Evolutionary conservation across 176 grass and related monocot genomes (phyloP).

Genomic region (Oryza rufipogon): DNA sequence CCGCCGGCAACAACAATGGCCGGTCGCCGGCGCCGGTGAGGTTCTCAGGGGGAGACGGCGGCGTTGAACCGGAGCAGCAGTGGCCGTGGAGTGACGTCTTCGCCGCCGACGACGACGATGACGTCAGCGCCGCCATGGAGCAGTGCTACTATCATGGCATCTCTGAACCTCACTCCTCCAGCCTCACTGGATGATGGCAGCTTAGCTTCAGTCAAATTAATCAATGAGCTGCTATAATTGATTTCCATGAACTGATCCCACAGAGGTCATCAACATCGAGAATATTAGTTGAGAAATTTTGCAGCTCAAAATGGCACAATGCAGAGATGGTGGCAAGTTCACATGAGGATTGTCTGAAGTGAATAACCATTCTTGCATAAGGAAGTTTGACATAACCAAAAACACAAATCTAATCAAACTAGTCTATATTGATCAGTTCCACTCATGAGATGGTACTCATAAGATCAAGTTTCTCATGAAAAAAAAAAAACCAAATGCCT

Average conservation of each 20-base stretch:
- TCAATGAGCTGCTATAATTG: slow-evolving; percentile 5
- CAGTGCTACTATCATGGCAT: slow-evolving; percentile 25
- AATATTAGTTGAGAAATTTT: neutral
- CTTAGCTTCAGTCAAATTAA: neutral
- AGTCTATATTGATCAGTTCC: neutral
- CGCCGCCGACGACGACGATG: slow-evolving; percentile 17
- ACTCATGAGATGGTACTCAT: neutral
- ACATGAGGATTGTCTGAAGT: neutral
- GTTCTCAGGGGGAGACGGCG: neutral
- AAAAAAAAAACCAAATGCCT: neutral
- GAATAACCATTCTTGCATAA: neutral
- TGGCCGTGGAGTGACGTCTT: slow-evolving; percentile 63
- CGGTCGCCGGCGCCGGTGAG: neutral
- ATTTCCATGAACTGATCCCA: neutral
- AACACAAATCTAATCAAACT: neutral
- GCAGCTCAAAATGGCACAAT: neutral
- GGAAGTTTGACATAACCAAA: neutral
- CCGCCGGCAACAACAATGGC: neutral
- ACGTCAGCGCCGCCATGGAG: slow-evolving; percentile 39
- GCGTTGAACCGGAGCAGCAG: neutral
- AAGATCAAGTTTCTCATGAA: neutral
- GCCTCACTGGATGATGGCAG: slow-evolving; percentile 39
- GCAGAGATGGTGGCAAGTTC: neutral
- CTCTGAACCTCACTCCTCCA: slow-evolving; percentile 57
- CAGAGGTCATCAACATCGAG: neutral